phyloP scores from a whole-genome alignment of 768 basidiomycete species.

The Calocybe indica region DNA sequence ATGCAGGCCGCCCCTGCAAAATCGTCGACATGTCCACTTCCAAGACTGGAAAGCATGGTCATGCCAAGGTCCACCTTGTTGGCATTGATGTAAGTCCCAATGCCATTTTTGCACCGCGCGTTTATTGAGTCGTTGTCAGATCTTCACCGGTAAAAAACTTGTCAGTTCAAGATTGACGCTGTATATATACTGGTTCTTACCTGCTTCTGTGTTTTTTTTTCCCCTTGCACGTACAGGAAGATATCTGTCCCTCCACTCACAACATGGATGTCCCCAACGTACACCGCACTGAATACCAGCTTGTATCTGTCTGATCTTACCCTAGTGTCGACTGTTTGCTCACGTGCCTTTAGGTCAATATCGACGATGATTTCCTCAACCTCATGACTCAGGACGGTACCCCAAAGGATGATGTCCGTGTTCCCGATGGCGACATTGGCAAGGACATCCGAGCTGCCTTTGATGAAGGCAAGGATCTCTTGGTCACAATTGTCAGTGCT shows the following conservation, averaged over 20 bases:
- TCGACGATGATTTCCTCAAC: constrained; percentile 95
- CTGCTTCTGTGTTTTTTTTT: neutral
- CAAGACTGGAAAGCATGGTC: constrained; percentile 99
- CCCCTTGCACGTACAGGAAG: constrained; percentile 52
- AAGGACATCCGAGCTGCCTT: constrained; percentile 62
- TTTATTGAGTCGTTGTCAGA: constrained; percentile 41
- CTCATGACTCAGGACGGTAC: constrained; percentile 78
- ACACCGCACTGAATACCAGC: constrained; percentile 80
- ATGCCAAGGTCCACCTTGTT: constrained; percentile 98
- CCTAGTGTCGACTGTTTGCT: constrained; percentile 6
- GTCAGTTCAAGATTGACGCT: constrained; percentile 35
- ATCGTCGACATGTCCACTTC: constrained; percentile 99
- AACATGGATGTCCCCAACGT: constrained; percentile 99
- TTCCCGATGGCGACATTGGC: constrained; percentile 86
- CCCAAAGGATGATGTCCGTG: constrained; percentile 89
- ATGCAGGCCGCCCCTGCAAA: constrained; percentile 87
- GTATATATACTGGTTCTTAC: too few relatives aligned
- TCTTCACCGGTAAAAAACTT: constrained; percentile 98
- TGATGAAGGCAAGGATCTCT: constrained; percentile 82
- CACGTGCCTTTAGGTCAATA: constrained; percentile 52
- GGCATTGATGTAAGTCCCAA: constrained; percentile 81
- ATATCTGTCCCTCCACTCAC: constrained; percentile 95
- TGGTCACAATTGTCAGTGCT: constrained; percentile 80
- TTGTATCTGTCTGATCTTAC: constrained; percentile 42
- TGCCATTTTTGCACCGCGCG: neutral